Conservation (phyloP, 1,284 basidiomycete genomes). For the Crepidotus sp. region DNA sequence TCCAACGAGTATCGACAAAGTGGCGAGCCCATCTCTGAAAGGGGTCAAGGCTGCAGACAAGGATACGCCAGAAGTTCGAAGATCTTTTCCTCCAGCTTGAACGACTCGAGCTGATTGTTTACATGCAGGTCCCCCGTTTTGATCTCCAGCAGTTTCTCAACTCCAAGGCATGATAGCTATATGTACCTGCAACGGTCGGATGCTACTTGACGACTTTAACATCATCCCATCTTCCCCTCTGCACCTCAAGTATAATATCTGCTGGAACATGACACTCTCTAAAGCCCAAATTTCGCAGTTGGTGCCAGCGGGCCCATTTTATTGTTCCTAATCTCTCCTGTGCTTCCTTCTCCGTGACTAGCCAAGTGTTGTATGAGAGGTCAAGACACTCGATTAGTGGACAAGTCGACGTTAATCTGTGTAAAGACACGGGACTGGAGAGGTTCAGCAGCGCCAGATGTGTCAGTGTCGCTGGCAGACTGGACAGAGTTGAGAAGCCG, state of each 20-base stretch:
- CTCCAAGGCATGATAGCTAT: conserved; percentile 26
- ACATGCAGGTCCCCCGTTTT: conserved; percentile 36
- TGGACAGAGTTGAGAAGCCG: conserved; percentile 30
- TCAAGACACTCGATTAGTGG: conserved; percentile 56
- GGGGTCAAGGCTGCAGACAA: conserved; percentile 10
- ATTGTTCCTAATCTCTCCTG: conserved; percentile 38
- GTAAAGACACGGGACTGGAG: conserved; percentile 35
- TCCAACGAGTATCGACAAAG: conserved; percentile 12
- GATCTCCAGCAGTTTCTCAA: conserved; percentile 44
- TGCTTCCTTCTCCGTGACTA: conserved; percentile 28
- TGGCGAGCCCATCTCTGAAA: conserved; percentile 13
- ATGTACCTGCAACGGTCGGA: conserved; percentile 5
- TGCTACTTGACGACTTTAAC: conserved; percentile 36
- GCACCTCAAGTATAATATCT: conserved; percentile 36
- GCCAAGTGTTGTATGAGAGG: conserved; percentile 60
- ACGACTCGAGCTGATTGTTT: conserved; percentile 10
- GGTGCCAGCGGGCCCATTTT: conserved; percentile 45
- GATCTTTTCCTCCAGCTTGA: conserved; percentile 1
- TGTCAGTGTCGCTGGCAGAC: conserved; percentile 51
- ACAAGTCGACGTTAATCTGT: conserved; percentile 49
- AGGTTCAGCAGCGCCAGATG: conserved; percentile 47
- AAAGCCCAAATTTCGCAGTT: conserved; percentile 44
- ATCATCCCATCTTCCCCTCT: conserved; percentile 55
- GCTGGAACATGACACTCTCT: conserved; percentile 39
- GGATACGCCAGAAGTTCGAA: conserved; percentile 7